A percentile compares a stretch with the other conserved stretches of the same genome.
Conservation (phyloP, 2,329 filamentous ascomycete genomes). For the Trichocomaceae sp. region DNA sequence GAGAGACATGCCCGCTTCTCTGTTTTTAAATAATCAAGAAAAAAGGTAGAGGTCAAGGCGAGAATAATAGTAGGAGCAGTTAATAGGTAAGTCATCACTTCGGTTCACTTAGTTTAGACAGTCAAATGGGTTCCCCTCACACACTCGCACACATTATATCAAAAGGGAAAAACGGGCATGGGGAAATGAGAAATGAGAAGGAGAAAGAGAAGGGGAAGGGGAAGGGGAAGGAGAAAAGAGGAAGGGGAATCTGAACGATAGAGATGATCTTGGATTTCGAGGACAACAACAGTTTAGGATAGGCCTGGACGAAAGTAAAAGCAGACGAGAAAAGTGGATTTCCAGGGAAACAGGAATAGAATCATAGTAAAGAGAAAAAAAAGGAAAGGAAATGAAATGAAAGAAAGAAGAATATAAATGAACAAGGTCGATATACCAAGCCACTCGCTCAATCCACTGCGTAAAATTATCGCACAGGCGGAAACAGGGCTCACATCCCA, state of each 20-base stretch:
- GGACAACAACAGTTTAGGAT: slow-evolving; percentile 11
- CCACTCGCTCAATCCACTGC: not conserved
- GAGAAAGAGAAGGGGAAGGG: slow-evolving; percentile 11
- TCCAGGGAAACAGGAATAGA: slow-evolving; percentile 18
- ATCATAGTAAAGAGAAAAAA: slow-evolving; percentile 26
- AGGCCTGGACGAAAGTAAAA: slow-evolving; percentile 22
- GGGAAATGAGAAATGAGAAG: slow-evolving; percentile 24
- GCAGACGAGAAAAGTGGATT: slow-evolving; percentile 17
- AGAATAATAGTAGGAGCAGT: slow-evolving; percentile 4
- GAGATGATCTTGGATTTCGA: slow-evolving; percentile 17
- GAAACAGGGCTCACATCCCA: not conserved
- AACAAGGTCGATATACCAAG: not conserved
- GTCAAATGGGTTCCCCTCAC: not conserved
- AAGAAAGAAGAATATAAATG: slow-evolving; percentile 10
- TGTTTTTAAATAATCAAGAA: not conserved
- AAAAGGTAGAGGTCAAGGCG: not conserved
- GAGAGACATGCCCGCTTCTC: not conserved
- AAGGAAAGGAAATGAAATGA: slow-evolving; percentile 21
- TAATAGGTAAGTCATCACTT: slow-evolving; percentile 3
- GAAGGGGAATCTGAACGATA: slow-evolving; percentile 9
- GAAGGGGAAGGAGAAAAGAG: slow-evolving; percentile 12
- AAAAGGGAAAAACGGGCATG: slow-evolving; percentile 18
- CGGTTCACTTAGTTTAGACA: slow-evolving; percentile 8
- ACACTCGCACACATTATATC: not conserved
- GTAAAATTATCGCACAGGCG: not conserved